A percentile compares a stretch with the other conserved stretches of the same genome.
Conservation (phyloP, 768 basidiomycete genomes). For the Russula olivacea region DNA sequence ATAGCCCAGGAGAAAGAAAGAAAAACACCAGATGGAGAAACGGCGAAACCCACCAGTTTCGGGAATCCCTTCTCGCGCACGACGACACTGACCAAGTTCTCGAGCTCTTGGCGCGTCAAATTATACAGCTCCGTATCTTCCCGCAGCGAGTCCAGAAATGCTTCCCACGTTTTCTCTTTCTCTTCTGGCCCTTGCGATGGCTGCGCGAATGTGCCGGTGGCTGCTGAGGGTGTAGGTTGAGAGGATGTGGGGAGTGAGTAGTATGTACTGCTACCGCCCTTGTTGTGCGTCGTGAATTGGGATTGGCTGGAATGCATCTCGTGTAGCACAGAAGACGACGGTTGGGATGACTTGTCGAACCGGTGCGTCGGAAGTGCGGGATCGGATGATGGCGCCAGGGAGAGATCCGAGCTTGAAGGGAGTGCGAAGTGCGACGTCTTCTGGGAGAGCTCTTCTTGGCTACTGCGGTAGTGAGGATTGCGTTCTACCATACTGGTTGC, state of each 20-base stretch:
- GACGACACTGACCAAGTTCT: constrained; percentile 52
- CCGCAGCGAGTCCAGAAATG: constrained; percentile 38
- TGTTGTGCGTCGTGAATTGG: neutral
- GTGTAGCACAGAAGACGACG: neutral
- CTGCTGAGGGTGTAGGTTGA: constrained; percentile 8
- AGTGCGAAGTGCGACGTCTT: neutral
- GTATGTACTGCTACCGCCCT: neutral
- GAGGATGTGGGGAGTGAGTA: constrained; percentile 18
- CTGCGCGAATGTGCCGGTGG: neutral
- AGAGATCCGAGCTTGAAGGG: constrained; percentile 13
- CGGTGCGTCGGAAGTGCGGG: neutral
- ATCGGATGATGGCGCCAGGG: constrained; percentile 7
- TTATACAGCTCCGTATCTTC: constrained; percentile 48
- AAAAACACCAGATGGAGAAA: neutral
- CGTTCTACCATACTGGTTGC: neutral
- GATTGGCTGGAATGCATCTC: constrained; percentile 2
- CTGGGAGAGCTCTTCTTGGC: neutral
- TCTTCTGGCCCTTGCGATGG: constrained; percentile 7
- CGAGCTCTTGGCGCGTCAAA: constrained; percentile 46
- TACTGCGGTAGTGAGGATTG: neutral
- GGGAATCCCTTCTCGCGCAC: constrained; percentile 73
- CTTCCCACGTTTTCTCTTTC: constrained; percentile 20
- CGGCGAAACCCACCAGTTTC: constrained; percentile 49
- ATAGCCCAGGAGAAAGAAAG: neutral
- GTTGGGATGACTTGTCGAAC: neutral